Evolutionary conservation across 1,139 yeast species (phyloP).

Genomic region (Suhomyces yuchorum): DNA sequence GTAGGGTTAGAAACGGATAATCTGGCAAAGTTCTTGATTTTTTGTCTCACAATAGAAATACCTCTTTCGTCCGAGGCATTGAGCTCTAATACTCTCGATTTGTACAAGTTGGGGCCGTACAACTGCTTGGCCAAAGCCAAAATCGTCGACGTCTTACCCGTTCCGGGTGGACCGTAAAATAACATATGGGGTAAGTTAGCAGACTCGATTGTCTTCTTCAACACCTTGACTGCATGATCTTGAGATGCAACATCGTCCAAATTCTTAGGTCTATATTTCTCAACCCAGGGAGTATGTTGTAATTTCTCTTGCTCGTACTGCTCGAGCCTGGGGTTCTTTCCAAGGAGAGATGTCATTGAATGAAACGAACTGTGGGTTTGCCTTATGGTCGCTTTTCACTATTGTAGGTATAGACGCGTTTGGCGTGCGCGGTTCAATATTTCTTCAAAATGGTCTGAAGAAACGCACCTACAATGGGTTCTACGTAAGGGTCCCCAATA

Average conservation of each 20-base stretch:
- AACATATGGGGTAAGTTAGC: conserved; percentile 94
- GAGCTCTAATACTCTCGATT: conserved; percentile 80
- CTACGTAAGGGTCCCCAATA: too few species aligned
- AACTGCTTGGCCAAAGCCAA: conserved; percentile 84
- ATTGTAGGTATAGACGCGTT: background rate
- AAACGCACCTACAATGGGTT: background rate
- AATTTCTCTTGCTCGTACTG: conserved; percentile 45
- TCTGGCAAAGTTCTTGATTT: conserved; percentile 89
- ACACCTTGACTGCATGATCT: conserved; percentile 84
- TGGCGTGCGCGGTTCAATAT: conserved; percentile 7
- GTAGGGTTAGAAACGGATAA: conserved; percentile 82
- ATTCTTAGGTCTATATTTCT: conserved; percentile 79
- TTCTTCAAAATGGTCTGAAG: background rate
- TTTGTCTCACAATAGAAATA: conserved; percentile 88
- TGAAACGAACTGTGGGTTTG: too few species aligned
- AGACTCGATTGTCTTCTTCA: conserved; percentile 74
- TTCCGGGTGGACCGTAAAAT: conserved; percentile 97
- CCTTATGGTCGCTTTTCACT: too few species aligned
- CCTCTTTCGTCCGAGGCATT: conserved; percentile 98
- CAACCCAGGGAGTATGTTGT: conserved; percentile 75
- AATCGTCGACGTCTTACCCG: conserved; percentile 94
- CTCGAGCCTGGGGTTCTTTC: conserved; percentile 24
- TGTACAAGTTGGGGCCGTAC: conserved; percentile 70
- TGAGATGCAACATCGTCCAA: conserved; percentile 90
- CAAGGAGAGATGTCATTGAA: conserved; percentile 21